Evolutionary conservation across 495 filamentous ascomycete species (phyloP).

Genomic region (Xylaria cubensis): DNA sequence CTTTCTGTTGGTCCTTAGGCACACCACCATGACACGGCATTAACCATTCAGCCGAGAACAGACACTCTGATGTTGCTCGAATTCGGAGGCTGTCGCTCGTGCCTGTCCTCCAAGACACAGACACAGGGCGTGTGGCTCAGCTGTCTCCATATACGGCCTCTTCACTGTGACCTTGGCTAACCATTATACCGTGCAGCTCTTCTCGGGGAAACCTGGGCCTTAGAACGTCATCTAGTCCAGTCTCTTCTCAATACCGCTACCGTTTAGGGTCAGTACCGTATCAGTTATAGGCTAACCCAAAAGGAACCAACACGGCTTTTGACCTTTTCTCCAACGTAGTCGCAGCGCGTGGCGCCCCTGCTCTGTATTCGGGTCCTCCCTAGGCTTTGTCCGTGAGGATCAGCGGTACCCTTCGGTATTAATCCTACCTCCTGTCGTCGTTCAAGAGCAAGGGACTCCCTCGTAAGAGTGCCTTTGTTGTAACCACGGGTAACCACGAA

Average conservation of each 20-base stretch:
- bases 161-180: slow-evolving; percentile 37
- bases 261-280: slow-evolving; percentile 43
- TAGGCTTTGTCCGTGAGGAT: slow-evolving; percentile 56
- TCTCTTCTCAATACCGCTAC: slow-evolving; percentile 46
- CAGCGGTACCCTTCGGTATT: slow-evolving; percentile 57
- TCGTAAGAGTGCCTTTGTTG: slow-evolving; percentile 52
- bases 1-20: slow-evolving; percentile 52
- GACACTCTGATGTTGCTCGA: slow-evolving; percentile 47
- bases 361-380: slow-evolving; percentile 53
- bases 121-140: slow-evolving; percentile 57
- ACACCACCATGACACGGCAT: slow-evolving; percentile 56
- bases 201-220: slow-evolving; percentile 45
- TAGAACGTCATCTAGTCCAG: slow-evolving; percentile 44
- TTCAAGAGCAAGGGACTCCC: slow-evolving; percentile 49
- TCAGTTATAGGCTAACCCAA: slow-evolving; percentile 41
- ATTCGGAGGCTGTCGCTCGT: slow-evolving; percentile 49
- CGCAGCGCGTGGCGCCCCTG: slow-evolving; percentile 52
- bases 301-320: slow-evolving; percentile 28
- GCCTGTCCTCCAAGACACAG: slow-evolving; percentile 45
- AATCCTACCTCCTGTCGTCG: slow-evolving; percentile 57
- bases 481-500: slow-evolving; percentile 50
- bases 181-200: slow-evolving; percentile 40
- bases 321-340: slow-evolving; percentile 38
- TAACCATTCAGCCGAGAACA: slow-evolving; percentile 62
- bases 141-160: slow-evolving; percentile 46